These are phyloP conservation scores for Blastocystis sp. DNA, from an alignment of 352 stramenopile species.

Conservation along the genomic window DNA sequence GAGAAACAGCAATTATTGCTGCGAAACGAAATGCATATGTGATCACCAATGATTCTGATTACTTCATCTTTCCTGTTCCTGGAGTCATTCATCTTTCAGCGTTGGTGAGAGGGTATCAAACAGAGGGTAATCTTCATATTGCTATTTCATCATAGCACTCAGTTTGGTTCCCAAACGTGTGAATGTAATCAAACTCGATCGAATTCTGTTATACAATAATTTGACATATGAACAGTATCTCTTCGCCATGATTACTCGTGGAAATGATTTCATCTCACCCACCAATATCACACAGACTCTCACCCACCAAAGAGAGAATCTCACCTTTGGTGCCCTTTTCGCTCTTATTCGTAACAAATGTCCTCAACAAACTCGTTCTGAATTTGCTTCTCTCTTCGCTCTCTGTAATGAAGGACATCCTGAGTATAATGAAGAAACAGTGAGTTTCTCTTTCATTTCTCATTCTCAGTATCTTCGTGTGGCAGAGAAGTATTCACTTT, in stretches of 20 bases:
- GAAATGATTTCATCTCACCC: not conserved
- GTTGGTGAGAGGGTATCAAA: not conserved
- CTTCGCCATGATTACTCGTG: not conserved
- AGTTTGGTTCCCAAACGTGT: not conserved
- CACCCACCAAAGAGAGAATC: not conserved
- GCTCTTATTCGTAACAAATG: not conserved
- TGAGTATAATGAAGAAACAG: not conserved
- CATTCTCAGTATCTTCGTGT: not conserved
- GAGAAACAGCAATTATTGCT: not conserved
- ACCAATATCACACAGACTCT: not conserved
- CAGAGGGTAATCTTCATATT: not conserved
- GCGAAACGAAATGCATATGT: not conserved
- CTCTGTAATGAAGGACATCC: not conserved
- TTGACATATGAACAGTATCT: not conserved
- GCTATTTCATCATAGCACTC: not conserved
- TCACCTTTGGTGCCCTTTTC: not conserved
- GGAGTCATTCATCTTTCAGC: not conserved
- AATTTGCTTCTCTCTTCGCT: not conserved
- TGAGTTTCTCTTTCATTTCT: not conserved
- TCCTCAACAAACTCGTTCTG: too few relatives aligned
- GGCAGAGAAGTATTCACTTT: not conserved
- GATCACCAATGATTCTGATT: slow-evolving; percentile 45
- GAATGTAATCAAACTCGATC: not conserved
- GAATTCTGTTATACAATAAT: not conserved
- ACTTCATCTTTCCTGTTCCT: slow-evolving; percentile 9